phyloP scores from a whole-genome alignment of 495 filamentous ascomycete species.

The Schizothecium vesticola region DNA sequence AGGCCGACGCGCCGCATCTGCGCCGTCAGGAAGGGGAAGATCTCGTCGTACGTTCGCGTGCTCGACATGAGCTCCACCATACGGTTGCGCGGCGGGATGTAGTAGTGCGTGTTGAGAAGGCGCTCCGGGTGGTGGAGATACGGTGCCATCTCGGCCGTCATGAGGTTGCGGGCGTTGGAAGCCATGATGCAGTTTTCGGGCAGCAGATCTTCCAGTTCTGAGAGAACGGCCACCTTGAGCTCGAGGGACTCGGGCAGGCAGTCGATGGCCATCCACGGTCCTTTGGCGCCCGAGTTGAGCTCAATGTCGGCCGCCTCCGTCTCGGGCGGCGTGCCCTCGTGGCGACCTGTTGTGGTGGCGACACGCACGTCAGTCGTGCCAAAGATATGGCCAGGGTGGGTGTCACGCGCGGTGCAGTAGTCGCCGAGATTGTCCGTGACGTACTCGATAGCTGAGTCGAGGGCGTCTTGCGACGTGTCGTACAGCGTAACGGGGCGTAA shows the following conservation, averaged over 20 bases:
- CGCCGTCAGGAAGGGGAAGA: conserved; percentile 42
- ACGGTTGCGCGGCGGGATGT: conserved; percentile 48
- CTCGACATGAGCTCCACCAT: conserved; percentile 55
- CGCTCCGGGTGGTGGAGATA: conserved; percentile 33
- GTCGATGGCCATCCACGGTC: conserved; percentile 51
- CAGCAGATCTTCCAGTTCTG: conserved; percentile 38
- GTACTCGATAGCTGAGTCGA: conserved; percentile 26
- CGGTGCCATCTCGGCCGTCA: conserved; percentile 42
- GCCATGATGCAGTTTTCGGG: conserved; percentile 47
- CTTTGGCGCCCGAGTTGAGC: conserved; percentile 25
- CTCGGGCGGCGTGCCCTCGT: conserved; percentile 9
- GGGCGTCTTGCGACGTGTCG: conserved; percentile 28
- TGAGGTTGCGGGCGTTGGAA: conserved; percentile 48
- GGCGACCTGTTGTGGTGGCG: conserved; percentile 20
- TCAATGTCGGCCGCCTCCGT: conserved; percentile 17
- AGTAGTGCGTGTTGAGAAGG: conserved; percentile 52
- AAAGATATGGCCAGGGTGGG: conserved; percentile 32
- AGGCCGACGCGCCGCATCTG: conserved; percentile 42
- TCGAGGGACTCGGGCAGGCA: conserved; percentile 51
- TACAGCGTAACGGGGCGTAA: conserved; percentile 32
- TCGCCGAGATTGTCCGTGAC: conserved; percentile 32
- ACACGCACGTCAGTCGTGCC: conserved; percentile 24
- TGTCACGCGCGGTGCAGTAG: conserved; percentile 24
- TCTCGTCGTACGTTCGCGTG: conserved; percentile 38
- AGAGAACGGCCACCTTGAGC: conserved; percentile 48